A percentile compares a stretch with the other conserved stretches of the same genome.
These are phyloP conservation scores for Verbena officinalis DNA, from an alignment of 257 asterid species.

Conservation along the genomic window DNA sequence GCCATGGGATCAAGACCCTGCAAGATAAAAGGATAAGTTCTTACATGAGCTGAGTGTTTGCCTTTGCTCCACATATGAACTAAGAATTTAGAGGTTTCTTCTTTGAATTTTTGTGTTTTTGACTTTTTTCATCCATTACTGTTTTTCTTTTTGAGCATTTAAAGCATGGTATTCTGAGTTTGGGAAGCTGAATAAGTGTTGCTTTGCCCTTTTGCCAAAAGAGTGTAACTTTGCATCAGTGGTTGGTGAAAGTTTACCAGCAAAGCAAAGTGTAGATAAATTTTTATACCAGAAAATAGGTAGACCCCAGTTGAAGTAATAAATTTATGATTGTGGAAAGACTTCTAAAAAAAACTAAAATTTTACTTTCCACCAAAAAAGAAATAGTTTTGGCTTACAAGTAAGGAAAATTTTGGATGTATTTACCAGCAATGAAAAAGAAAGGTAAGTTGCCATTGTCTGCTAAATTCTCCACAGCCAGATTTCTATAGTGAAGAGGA, in stretches of 20 bases:
- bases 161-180: not conserved
- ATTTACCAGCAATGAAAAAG: constrained; percentile 31
- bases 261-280: constrained; percentile 3
- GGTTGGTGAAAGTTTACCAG: constrained; percentile 33
- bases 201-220: not conserved
- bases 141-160: not conserved
- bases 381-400: not conserved
- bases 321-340: constrained; percentile 16
- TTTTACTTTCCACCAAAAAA: constrained; percentile 12
- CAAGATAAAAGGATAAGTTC: not conserved
- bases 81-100: too few relatives aligned
- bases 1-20: constrained; percentile 83
- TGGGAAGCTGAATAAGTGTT: not conserved
- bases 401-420: constrained; percentile 7
- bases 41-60: too few relatives aligned
- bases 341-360: not conserved
- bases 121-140: too few relatives aligned
- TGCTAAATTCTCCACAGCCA: too few relatives aligned
- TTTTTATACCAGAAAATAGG: constrained; percentile 28
- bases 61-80: too few relatives aligned
- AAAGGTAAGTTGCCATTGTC: too few relatives aligned
- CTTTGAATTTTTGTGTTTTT: too few relatives aligned
- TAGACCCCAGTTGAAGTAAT: constrained; percentile 34
- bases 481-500: too few relatives aligned
- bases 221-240: not conserved